These are phyloP conservation scores for Cutaneotrichosporon sp. DNA, from an alignment of 1,284 basidiomycete species.

Conservation along the genomic window DNA sequence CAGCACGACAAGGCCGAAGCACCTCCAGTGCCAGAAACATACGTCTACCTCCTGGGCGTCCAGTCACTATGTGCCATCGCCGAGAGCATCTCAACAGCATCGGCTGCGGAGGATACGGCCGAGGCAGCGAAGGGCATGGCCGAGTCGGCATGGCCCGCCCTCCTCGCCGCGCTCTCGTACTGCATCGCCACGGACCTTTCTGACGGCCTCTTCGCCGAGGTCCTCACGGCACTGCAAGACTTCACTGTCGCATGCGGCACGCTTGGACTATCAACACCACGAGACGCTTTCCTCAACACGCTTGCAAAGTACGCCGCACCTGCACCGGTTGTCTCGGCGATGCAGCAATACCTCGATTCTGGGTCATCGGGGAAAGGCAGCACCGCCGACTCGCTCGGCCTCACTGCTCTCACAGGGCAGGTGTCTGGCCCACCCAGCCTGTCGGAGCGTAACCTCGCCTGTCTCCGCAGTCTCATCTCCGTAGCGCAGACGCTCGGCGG, in stretches of 20 bases:
- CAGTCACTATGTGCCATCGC: slow-evolving; percentile 86
- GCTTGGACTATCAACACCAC: slow-evolving; percentile 75
- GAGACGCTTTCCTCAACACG: slow-evolving; percentile 89
- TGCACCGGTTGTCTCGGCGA: slow-evolving; percentile 75
- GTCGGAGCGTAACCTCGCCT: slow-evolving; percentile 86
- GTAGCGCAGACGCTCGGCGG: slow-evolving; percentile 81
- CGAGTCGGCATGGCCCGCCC: slow-evolving; percentile 81
- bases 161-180: slow-evolving; percentile 85
- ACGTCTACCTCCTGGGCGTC: slow-evolving; percentile 85
- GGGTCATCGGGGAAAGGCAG: slow-evolving; percentile 47
- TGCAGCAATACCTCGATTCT: slow-evolving; percentile 68
- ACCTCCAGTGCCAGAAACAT: slow-evolving; percentile 85
- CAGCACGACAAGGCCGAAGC: slow-evolving; percentile 95
- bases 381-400: slow-evolving; percentile 70
- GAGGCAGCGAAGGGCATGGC: slow-evolving; percentile 73
- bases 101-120: slow-evolving; percentile 35
- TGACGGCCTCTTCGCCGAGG: slow-evolving; percentile 66
- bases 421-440: slow-evolving; percentile 65
- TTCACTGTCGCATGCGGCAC: slow-evolving; percentile 89
- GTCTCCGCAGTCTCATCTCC: slow-evolving; percentile 77
- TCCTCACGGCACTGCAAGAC: slow-evolving; percentile 74
- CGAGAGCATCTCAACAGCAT: slow-evolving; percentile 78
- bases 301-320: slow-evolving; percentile 88
- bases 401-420: slow-evolving; percentile 51
- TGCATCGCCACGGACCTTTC: slow-evolving; percentile 83